Evolutionary conservation across 257 asterid genomes (phyloP).

Genomic region (Handroanthus guayacan): DNA sequence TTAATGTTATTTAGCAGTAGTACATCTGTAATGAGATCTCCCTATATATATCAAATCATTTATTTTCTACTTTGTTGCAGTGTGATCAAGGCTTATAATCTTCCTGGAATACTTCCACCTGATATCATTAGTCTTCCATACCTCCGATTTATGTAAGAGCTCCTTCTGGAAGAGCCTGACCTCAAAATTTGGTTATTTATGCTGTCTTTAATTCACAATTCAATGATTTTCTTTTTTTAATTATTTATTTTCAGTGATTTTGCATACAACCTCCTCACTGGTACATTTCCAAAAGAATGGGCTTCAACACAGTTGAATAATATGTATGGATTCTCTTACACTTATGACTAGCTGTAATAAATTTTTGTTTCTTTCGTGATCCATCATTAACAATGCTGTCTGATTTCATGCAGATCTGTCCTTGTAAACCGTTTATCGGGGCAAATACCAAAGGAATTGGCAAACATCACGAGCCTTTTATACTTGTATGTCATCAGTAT

Average conservation of each 20-base stretch:
- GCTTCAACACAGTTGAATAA: slow-evolving; percentile 57
- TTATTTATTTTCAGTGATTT: slow-evolving; percentile 65
- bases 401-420: slow-evolving; percentile 70
- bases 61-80: slow-evolving; percentile 52
- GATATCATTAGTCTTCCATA: slow-evolving; percentile 66
- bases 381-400: slow-evolving; percentile 27
- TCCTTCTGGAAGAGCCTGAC: slow-evolving; percentile 22
- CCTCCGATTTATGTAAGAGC: slow-evolving; percentile 67
- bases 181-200: slow-evolving; percentile 16
- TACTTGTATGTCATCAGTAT: slow-evolving; percentile 70
- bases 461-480: slow-evolving; percentile 73
- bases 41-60: neutral
- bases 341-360: slow-evolving; percentile 13
- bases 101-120: slow-evolving; percentile 82
- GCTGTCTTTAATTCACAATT: slow-evolving; percentile 14
- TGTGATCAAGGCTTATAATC: slow-evolving; percentile 70
- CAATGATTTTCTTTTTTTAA: neutral
- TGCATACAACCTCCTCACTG: slow-evolving; percentile 82
- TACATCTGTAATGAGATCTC: neutral
- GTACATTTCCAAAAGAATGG: slow-evolving; percentile 90
- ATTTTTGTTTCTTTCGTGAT: slow-evolving; percentile 5
- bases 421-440: slow-evolving; percentile 92
- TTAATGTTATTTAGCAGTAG: neutral
- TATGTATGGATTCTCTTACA: slow-evolving; percentile 53
- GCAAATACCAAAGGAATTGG: slow-evolving; percentile 75